A percentile compares a stretch with the other conserved stretches of the same genome.
These are phyloP conservation scores for Aureobasidium musti DNA, from an alignment of 2,329 filamentous ascomycete genomes.

Conservation along the genomic window DNA sequence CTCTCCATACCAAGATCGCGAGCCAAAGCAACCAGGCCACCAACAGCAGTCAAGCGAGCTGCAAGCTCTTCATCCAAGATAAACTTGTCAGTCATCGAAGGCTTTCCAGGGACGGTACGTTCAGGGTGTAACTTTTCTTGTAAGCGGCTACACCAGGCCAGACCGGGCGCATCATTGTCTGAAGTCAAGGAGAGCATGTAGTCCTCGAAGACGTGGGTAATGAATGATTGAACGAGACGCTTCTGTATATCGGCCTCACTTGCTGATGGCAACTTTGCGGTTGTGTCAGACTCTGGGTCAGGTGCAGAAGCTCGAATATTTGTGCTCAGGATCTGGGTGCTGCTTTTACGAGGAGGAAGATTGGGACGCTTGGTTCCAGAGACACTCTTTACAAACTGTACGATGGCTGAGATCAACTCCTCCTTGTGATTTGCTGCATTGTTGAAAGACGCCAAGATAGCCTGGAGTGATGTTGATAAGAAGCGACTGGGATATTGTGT, in stretches of 20 bases:
- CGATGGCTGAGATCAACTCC: slow-evolving; percentile 68
- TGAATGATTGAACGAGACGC: slow-evolving; percentile 70
- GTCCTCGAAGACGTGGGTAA: slow-evolving; percentile 74
- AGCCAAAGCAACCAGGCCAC: slow-evolving; percentile 69
- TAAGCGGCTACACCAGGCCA: slow-evolving; percentile 58
- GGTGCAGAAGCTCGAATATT: slow-evolving; percentile 44
- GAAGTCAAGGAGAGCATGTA: slow-evolving; percentile 61
- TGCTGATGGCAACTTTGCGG: slow-evolving; percentile 46
- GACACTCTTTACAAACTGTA: slow-evolving; percentile 70
- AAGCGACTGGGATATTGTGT: slow-evolving; percentile 78
- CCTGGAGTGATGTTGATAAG: slow-evolving; percentile 72
- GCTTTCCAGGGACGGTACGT: slow-evolving; percentile 62
- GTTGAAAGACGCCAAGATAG: slow-evolving; percentile 68
- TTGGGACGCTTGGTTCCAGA: slow-evolving; percentile 67
- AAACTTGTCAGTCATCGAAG: slow-evolving; percentile 65
- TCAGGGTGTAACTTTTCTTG: slow-evolving; percentile 69
- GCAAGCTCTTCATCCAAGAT: slow-evolving; percentile 63
- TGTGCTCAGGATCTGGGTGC: slow-evolving; percentile 36
- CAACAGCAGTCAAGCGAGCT: slow-evolving; percentile 66
- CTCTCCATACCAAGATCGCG: slow-evolving; percentile 57
- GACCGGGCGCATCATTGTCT: slow-evolving; percentile 49
- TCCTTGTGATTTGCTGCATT: slow-evolving; percentile 56
- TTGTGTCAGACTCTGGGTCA: slow-evolving; percentile 58
- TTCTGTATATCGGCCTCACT: slow-evolving; percentile 64
- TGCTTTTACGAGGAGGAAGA: slow-evolving; percentile 60